Base-by-base conservation (phyloP, 2,329 filamentous ascomycete species). In the Neopestalotiopsis sp. region DNA sequence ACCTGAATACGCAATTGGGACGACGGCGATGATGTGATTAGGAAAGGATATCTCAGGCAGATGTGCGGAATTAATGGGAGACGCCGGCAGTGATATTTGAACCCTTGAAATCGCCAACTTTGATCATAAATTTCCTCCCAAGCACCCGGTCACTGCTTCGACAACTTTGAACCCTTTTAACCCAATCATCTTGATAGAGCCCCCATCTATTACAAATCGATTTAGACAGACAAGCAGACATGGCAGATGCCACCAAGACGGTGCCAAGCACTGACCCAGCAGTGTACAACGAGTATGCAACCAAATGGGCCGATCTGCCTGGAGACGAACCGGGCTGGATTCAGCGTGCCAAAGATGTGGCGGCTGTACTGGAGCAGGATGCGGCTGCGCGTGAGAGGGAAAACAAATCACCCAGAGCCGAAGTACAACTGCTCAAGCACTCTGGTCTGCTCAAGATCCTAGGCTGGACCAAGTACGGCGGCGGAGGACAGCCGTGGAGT, bases 401-500 rank as follows among this genome's bases (percentile, higher is more conserved):
- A 10, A 82, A 81, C 69, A 82, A 82, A 45, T 80, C 81, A 0
- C 82, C 82, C 2, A 73, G 74, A 1, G 82, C 82, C 0, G 82
- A 84, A 30, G 73, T 84, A 0, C 72, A 77, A 0, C 76, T 84
- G 1, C 75, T 84, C 9, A 84, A 84, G 67, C 78, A 84, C 66
- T 78, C 82, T 0, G 80, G 81, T 0, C 69, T 84, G 4, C 71
- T 82, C 3, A 83, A 82, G 71, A 65, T 82, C 1, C 75, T 84
- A 0, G 82, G 82, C 0, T 77, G 76, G 6, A 74, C 77, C 20
- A 80, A 81, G 68, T 83, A 82, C 45, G 82, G 82, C 17, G 82
- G 82, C n/a, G 82, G 82, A 20, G 81, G 20, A 20, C 59, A 62
- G 20, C 59, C 59, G 13, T 62, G 81, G 81, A 81, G 76, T 30